Conservation (phyloP, 1,284 basidiomycete genomes). For the Cryptococcus sp. region DNA sequence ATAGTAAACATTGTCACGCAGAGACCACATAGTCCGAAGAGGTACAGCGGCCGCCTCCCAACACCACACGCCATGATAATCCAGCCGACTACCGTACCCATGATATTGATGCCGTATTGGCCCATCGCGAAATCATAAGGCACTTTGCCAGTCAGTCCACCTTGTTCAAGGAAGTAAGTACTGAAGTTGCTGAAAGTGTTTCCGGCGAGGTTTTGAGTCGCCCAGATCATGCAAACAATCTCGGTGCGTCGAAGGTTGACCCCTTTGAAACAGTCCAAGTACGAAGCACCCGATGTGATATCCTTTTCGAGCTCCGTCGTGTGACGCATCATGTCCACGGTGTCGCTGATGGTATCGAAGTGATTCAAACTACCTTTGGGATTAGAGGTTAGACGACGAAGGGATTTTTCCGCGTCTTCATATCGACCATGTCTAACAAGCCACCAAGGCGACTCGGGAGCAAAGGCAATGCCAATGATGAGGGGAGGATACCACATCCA, state of each 20-base stretch:
- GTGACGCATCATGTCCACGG: slow-evolving; percentile 51
- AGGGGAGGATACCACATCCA: slow-evolving; percentile 47
- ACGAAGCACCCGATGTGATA: slow-evolving; percentile 42
- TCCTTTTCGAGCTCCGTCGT: slow-evolving; percentile 37
- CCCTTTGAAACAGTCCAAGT: slow-evolving; percentile 56
- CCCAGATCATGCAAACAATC: slow-evolving; percentile 44
- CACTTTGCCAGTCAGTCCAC: slow-evolving; percentile 49
- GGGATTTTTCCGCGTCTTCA: slow-evolving; percentile 54
- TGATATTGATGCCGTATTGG: slow-evolving; percentile 43
- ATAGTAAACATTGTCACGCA: slow-evolving; percentile 55
- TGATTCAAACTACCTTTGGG: slow-evolving; percentile 41
- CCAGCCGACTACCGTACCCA: slow-evolving; percentile 46
- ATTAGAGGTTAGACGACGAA: slow-evolving; percentile 49
- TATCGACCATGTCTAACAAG: slow-evolving; percentile 46
- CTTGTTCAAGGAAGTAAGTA: slow-evolving; percentile 54
- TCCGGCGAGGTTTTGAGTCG: slow-evolving; percentile 49
- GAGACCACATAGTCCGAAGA: slow-evolving; percentile 54
- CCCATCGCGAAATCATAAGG: slow-evolving; percentile 54
- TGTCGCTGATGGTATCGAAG: slow-evolving; percentile 40
- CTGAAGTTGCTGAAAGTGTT: slow-evolving; percentile 45
- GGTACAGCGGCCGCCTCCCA: slow-evolving; percentile 55
- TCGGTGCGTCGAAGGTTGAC: slow-evolving; percentile 48
- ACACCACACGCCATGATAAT: slow-evolving; percentile 50
- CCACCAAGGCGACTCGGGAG: slow-evolving; percentile 44
- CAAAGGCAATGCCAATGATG: slow-evolving; percentile 40